Percentiles rank a stretch among this genome's conserved stretches.
Evolutionary conservation across 2,329 filamentous ascomycete genomes (phyloP).

Genomic region (Trichophyton rubrum): DNA sequence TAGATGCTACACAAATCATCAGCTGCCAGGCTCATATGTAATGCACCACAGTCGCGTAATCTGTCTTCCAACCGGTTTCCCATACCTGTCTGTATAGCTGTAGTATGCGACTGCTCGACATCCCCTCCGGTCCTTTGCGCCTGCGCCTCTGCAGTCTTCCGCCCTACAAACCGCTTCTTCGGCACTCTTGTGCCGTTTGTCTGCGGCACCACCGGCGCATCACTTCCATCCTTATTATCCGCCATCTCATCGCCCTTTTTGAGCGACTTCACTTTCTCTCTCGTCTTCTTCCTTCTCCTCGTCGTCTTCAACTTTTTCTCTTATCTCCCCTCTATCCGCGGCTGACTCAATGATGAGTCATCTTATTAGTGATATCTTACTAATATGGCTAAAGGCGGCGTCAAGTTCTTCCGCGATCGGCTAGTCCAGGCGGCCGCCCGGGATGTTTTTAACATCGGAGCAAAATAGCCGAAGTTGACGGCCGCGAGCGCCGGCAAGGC

Average conservation of each 20-base stretch:
- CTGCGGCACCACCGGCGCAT: not conserved
- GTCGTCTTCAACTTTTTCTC: not conserved
- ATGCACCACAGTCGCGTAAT: not conserved
- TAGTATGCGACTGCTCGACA: conserved; percentile 30
- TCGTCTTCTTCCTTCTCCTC: not conserved
- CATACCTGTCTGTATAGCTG: conserved; percentile 35
- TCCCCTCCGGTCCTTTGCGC: conserved; percentile 43
- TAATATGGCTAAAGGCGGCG: not conserved
- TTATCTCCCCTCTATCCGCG: not conserved
- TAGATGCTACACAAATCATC: conserved; percentile 37
- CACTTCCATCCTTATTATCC: not conserved
- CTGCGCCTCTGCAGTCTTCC: conserved; percentile 51
- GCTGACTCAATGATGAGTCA: not conserved
- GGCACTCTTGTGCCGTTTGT: conserved; percentile 48
- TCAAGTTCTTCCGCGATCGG: not conserved
- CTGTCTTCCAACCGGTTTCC: not conserved
- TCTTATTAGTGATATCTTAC: not conserved
- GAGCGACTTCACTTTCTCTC: not conserved
- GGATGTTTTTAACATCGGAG: not conserved
- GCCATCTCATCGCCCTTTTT: not conserved
- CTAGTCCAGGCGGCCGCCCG: not conserved
- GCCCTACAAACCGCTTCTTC: conserved; percentile 83
- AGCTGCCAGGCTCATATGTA: not conserved
- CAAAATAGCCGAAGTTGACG: conserved; percentile 2
- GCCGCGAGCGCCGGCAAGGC: not conserved